These are phyloP conservation scores for Cladobotryum mycophilum DNA, from an alignment of 2,329 filamentous ascomycete species.

Conservation along the genomic window DNA sequence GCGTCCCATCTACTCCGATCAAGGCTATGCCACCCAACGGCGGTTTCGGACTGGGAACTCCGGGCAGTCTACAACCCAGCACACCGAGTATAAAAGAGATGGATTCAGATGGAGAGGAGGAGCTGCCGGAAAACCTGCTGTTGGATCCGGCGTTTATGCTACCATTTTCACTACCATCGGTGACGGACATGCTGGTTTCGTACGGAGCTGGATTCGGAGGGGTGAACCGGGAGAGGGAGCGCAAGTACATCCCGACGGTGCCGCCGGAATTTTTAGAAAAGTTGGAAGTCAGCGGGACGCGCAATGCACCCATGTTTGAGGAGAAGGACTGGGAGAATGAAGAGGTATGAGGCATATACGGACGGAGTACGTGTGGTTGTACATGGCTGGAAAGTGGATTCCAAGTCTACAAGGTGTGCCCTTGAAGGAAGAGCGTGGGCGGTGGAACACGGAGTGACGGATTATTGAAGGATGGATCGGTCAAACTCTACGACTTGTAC, in stretches of 20 bases:
- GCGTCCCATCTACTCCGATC: conserved; percentile 40
- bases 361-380: too few species aligned
- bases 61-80: conserved; percentile 35
- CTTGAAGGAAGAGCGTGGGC: too few species aligned
- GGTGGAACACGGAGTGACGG: too few species aligned
- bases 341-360: conserved; percentile 36
- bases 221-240: conserved; percentile 80
- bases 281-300: conserved; percentile 59
- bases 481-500: too few species aligned
- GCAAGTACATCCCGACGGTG: conserved; percentile 93
- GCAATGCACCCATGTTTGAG: conserved; percentile 50
- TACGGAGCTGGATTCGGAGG: conserved; percentile 95
- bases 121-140: conserved; percentile 67
- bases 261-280: conserved; percentile 89
- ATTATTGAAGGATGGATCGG: too few species aligned
- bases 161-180: conserved; percentile 90
- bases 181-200: conserved; percentile 93
- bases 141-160: conserved; percentile 88
- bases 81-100: conserved; percentile 31
- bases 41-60: conserved; percentile 38
- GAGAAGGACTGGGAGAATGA: conserved; percentile 64
- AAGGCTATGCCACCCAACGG: conserved; percentile 34
- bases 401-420: too few species aligned
- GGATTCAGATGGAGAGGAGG: conserved; percentile 46
- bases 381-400: too few species aligned